A percentile compares a stretch with the other conserved stretches of the same genome.
These are phyloP conservation scores for Penicillium sp. DNA, from an alignment of 2,329 filamentous ascomycete species.

Conservation along the genomic window DNA sequence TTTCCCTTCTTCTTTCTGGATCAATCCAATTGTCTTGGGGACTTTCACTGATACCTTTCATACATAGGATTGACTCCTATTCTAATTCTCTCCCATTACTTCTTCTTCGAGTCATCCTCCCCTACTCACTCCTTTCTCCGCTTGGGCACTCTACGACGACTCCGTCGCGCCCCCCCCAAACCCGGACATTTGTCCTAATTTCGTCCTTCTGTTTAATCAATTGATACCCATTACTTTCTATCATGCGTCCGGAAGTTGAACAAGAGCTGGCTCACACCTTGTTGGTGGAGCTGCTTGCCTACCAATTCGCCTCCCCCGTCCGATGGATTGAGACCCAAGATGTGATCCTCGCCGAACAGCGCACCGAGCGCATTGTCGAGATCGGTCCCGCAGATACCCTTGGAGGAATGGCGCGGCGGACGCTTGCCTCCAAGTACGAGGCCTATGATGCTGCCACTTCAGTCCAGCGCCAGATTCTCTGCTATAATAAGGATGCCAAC, in stretches of 20 bases:
- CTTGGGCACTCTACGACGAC: slow-evolving; percentile 12
- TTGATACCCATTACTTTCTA: slow-evolving; percentile 33
- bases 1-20: slow-evolving; percentile 11
- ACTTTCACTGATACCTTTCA: slow-evolving; percentile 10
- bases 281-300: slow-evolving; percentile 95
- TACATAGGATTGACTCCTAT: slow-evolving; percentile 14
- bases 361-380: slow-evolving; percentile 93
- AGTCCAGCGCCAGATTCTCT: slow-evolving; percentile 91
- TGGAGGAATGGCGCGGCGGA: slow-evolving; percentile 94
- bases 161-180: slow-evolving; percentile 11
- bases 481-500: slow-evolving; percentile 98
- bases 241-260: slow-evolving; percentile 96
- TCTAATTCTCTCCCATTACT: slow-evolving; percentile 9
- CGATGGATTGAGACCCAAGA: slow-evolving; percentile 99
- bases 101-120: slow-evolving; percentile 7
- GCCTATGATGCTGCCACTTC: slow-evolving; percentile 96
- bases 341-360: slow-evolving; percentile 95
- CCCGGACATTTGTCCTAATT: slow-evolving; percentile 16
- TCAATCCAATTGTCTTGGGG: slow-evolving; percentile 5
- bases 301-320: slow-evolving; percentile 96
- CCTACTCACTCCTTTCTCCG: slow-evolving; percentile 4
- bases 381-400: slow-evolving; percentile 94
- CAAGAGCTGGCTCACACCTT: slow-evolving; percentile 98
- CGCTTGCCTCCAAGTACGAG: slow-evolving; percentile 93
- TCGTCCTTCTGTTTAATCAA: slow-evolving; percentile 12